These are phyloP conservation scores for Fomitopsis serialis DNA, from an alignment of 768 basidiomycete genomes.

Conservation along the genomic window DNA sequence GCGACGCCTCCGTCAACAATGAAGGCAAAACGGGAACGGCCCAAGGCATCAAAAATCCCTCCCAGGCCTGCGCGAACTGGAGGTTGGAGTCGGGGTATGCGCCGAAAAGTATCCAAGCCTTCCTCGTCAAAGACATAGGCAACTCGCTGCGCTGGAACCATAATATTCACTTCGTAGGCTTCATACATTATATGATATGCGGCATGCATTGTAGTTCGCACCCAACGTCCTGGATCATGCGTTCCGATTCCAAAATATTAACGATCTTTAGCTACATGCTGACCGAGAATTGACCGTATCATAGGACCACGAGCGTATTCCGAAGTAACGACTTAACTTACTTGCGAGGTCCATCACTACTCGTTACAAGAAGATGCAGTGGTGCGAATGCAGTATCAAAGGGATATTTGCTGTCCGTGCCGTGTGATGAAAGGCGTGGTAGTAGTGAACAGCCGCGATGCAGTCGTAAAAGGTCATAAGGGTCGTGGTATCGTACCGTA, in stretches of 20 bases:
- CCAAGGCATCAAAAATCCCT: no score
- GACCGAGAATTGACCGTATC: background rate
- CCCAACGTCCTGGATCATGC: background rate
- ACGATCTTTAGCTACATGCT: background rate
- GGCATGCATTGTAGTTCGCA: no score
- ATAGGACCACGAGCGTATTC: background rate
- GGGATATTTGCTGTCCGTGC: background rate
- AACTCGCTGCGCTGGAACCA: no score
- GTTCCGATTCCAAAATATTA: background rate
- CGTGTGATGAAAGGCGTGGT: background rate
- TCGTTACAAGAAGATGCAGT: background rate
- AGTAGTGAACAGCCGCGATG: background rate
- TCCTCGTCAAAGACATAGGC: no score
- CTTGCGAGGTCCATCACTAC: background rate
- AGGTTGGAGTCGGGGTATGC: background rate
- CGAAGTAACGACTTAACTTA: background rate
- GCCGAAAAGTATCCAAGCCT: no score
- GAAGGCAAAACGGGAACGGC: background rate
- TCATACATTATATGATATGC: no score
- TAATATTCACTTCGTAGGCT: no score
- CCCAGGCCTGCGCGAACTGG: no score
- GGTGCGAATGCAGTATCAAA: background rate
- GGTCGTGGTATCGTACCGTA: slow-evolving; percentile 5
- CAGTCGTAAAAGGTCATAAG: slow-evolving; percentile 1
- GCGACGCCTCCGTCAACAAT: background rate